phyloP scores from a whole-genome alignment of 352 stramenopile genomes.

The Phytopythium chamaehyphon region DNA sequence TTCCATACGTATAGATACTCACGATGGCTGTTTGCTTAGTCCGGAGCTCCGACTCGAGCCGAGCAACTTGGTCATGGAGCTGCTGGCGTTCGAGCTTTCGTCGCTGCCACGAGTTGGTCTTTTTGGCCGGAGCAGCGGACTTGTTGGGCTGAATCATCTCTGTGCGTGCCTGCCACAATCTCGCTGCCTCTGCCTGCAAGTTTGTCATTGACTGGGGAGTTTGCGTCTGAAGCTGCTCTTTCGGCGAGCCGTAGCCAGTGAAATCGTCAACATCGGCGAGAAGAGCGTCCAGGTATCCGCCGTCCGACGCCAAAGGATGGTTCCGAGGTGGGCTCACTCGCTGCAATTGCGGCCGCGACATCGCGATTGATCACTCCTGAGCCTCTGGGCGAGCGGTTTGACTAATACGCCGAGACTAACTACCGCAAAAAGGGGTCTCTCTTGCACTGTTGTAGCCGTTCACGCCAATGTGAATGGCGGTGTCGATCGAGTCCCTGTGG shows the following conservation, averaged over 20 bases:
- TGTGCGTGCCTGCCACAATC: background rate
- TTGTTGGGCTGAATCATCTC: background rate
- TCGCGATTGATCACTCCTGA: background rate
- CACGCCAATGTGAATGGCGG: too few relatives aligned
- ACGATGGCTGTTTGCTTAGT: background rate
- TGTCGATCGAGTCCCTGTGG: too few relatives aligned
- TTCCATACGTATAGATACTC: background rate
- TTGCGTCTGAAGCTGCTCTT: background rate
- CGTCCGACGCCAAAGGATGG: background rate
- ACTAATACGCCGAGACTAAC: too few relatives aligned
- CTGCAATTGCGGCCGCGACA: background rate
- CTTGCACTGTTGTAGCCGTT: too few relatives aligned
- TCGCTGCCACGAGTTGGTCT: constrained; percentile 22
- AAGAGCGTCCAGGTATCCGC: background rate
- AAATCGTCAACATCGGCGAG: background rate
- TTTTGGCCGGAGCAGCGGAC: background rate
- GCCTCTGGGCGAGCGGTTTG: too few relatives aligned
- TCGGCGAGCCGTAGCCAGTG: background rate
- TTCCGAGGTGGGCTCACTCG: too few relatives aligned
- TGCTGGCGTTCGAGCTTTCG: constrained; percentile 1
- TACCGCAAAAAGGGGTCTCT: too few relatives aligned
- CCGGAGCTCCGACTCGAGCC: background rate
- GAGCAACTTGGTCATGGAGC: background rate
- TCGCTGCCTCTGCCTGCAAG: background rate
- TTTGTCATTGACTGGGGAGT: background rate